Percentiles rank a stretch among this genome's conserved stretches.
Evolutionary conservation across 495 filamentous ascomycete species (phyloP).

Genomic region (Neurospora sp.): DNA sequence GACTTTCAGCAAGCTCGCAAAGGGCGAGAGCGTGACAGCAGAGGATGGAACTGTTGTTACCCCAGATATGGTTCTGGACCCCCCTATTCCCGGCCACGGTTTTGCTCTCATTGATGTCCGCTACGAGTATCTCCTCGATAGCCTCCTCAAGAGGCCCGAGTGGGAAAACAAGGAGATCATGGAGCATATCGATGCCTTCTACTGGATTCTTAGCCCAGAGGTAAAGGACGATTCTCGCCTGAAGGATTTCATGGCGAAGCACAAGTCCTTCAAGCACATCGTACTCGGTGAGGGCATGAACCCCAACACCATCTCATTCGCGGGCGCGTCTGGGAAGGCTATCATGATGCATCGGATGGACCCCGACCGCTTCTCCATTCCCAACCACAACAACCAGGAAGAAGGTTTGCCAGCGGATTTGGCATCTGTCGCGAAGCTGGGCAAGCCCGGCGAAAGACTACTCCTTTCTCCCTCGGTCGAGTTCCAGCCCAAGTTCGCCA

Average conservation of each 20-base stretch:
- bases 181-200: slow-evolving; percentile 52
- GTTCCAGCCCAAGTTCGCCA: slow-evolving; percentile 38
- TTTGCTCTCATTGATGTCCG: slow-evolving; percentile 77
- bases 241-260: slow-evolving; percentile 54
- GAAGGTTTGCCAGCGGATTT: slow-evolving; percentile 4
- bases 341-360: slow-evolving; percentile 63
- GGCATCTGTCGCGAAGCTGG: slow-evolving; percentile 12
- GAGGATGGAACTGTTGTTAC: slow-evolving; percentile 47
- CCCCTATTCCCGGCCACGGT: slow-evolving; percentile 34
- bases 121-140: slow-evolving; percentile 51
- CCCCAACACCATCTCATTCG: slow-evolving; percentile 60
- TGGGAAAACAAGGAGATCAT: slow-evolving; percentile 60
- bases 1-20: slow-evolving; percentile 40
- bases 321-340: slow-evolving; percentile 49
- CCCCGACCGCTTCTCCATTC: slow-evolving; percentile 54
- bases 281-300: slow-evolving; percentile 61
- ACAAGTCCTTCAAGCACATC: slow-evolving; percentile 55
- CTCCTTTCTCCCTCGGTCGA: slow-evolving; percentile 56
- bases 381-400: slow-evolving; percentile 43
- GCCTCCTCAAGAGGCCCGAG: slow-evolving; percentile 58
- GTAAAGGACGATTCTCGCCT: slow-evolving; percentile 53
- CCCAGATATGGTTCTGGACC: slow-evolving; percentile 40
- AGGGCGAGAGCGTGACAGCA: slow-evolving; percentile 41
- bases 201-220: slow-evolving; percentile 71
- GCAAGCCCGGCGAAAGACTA: slow-evolving; percentile 34